These are phyloP conservation scores for Podila epigama DNA, from an alignment of 192 early-diverging fungal genomes.

Conservation along the genomic window DNA sequence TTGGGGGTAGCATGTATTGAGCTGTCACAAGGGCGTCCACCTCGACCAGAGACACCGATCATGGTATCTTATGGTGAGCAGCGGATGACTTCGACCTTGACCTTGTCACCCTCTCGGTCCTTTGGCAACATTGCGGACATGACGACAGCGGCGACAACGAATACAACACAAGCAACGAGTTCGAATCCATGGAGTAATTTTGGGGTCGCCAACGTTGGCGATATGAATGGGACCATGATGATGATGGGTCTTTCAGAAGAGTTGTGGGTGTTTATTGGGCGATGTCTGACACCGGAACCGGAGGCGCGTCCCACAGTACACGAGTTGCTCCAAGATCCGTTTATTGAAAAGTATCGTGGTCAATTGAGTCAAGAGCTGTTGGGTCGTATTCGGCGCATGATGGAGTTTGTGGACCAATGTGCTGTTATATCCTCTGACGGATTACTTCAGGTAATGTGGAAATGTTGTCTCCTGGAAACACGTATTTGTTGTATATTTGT, in stretches of 20 bases:
- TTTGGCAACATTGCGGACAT: not conserved
- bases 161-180: too few species aligned
- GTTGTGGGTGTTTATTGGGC: slow-evolving; percentile 35
- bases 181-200: not conserved
- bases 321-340: slow-evolving; percentile 34
- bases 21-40: slow-evolving; percentile 31
- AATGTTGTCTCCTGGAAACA: too few species aligned
- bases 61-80: slow-evolving; percentile 22
- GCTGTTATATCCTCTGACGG: slow-evolving; percentile 6
- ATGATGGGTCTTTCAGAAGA: slow-evolving; percentile 39
- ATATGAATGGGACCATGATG: not conserved
- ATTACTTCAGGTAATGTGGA: not conserved
- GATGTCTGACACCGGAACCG: slow-evolving; percentile 33
- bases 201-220: not conserved
- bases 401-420: slow-evolving; percentile 42
- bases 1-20: slow-evolving; percentile 43
- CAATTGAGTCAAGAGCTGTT: slow-evolving; percentile 11
- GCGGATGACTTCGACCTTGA: not conserved
- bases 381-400: slow-evolving; percentile 19
- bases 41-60: slow-evolving; percentile 32
- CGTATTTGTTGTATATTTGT: not conserved
- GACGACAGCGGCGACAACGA: too few species aligned
- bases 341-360: slow-evolving; percentile 9
- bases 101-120: not conserved
- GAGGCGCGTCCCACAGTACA: slow-evolving; percentile 23